A percentile compares a stretch with the other conserved stretches of the same genome.
Conservation (phyloP, 2,329 filamentous ascomycete genomes). For the Diaporthe helianthi region DNA sequence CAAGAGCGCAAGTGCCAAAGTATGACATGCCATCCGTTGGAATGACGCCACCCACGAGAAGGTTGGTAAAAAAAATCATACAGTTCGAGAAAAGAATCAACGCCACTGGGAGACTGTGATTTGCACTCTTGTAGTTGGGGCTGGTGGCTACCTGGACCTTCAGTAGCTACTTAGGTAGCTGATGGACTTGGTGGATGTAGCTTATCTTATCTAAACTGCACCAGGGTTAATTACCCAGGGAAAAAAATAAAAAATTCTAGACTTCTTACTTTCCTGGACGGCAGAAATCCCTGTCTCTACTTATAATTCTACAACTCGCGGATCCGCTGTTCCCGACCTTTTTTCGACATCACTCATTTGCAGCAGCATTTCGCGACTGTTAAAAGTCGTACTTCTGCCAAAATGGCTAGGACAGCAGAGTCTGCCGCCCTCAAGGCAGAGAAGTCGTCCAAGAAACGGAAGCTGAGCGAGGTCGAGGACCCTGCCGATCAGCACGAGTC, state of each 20-base stretch:
- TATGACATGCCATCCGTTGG: not conserved
- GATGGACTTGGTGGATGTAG: not conserved
- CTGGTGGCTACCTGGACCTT: not conserved
- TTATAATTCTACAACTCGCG: not conserved
- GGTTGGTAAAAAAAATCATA: not conserved
- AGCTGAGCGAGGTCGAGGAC: slow-evolving; percentile 30
- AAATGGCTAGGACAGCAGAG: slow-evolving; percentile 30
- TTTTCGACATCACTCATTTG: not conserved
- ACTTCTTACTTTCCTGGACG: slow-evolving; percentile 21
- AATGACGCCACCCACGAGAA: rapidly evolving
- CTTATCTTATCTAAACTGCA: slow-evolving; percentile 32
- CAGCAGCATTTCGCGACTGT: not conserved
- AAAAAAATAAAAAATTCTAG: not conserved
- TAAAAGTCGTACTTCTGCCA: not conserved
- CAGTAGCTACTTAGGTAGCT: no score
- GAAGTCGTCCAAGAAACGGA: slow-evolving; percentile 34
- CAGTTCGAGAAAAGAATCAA: not conserved
- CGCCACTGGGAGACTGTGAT: not conserved
- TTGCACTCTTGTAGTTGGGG: not conserved
- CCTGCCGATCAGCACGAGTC: slow-evolving; percentile 27
- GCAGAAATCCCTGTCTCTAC: not conserved
- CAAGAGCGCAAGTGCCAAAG: not conserved
- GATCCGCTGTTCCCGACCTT: not conserved
- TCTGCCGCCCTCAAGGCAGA: slow-evolving; percentile 25
- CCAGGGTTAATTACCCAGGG: not conserved